These are phyloP conservation scores for Bipolaris victoriae DNA, from an alignment of 2,329 filamentous ascomycete genomes.

Conservation along the genomic window DNA sequence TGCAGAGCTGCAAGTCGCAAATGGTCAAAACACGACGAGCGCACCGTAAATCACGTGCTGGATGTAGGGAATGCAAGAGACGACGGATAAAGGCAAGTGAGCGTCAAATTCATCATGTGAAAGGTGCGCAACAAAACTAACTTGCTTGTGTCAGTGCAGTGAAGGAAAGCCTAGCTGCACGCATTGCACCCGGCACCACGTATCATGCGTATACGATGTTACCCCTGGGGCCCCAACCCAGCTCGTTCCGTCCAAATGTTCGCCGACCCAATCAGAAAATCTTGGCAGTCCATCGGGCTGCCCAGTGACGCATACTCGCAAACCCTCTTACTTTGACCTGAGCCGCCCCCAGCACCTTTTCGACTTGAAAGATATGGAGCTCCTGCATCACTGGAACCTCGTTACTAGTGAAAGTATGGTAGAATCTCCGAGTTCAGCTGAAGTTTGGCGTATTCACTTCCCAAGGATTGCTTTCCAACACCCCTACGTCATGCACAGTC, in stretches of 20 bases:
- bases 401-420: constrained; percentile 22
- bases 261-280: no score
- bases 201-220: constrained; percentile 12
- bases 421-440: constrained; percentile 2
- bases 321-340: not conserved
- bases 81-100: constrained; percentile 28
- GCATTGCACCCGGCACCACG: constrained; percentile 20
- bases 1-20: no score
- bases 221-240: no score
- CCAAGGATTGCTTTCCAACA: constrained; percentile 22
- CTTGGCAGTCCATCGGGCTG: not conserved
- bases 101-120: not conserved
- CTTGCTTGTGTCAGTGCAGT: constrained; percentile 15
- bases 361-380: constrained; percentile 17
- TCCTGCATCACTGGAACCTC: constrained; percentile 29
- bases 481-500: constrained; percentile 23
- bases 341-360: no score
- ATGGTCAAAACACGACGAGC: not conserved
- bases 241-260: no score
- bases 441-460: constrained; percentile 22
- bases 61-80: constrained; percentile 19
- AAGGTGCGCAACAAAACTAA: not conserved
- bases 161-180: constrained; percentile 22
- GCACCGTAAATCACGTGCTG: not conserved
- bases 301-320: not conserved